These are phyloP conservation scores for Auriscalpium vulgare DNA, from an alignment of 768 basidiomycete genomes.

Conservation along the genomic window DNA sequence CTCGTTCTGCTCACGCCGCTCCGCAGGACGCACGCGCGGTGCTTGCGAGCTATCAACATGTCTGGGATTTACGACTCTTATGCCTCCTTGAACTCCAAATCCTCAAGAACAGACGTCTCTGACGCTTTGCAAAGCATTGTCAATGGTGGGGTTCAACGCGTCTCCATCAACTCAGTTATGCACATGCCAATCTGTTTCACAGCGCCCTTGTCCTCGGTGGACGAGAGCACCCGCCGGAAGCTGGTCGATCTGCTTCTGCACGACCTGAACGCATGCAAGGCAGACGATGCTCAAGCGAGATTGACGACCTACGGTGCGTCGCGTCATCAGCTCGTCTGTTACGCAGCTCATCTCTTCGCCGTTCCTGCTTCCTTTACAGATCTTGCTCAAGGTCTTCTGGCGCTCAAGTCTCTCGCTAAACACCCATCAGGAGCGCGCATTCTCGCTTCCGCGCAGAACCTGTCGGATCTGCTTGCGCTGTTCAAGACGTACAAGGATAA, in stretches of 20 bases:
- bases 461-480: conserved; percentile 47
- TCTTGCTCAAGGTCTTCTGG: conserved; percentile 54
- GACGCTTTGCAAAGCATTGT: conserved; percentile 43
- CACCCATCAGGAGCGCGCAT: conserved; percentile 59
- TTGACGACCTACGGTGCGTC: conserved; percentile 49
- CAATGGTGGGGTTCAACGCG: conserved; percentile 30
- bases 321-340: conserved; percentile 3
- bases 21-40: not conserved
- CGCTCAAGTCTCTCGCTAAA: conserved; percentile 70
- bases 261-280: conserved; percentile 34
- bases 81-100: conserved; percentile 22
- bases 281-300: conserved; percentile 26
- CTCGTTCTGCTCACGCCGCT: not conserved
- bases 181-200: not conserved
- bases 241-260: conserved; percentile 51
- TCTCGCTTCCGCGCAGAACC: conserved; percentile 45
- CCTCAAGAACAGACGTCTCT: conserved; percentile 29
- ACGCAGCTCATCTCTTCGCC: not conserved
- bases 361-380: conserved; percentile 35
- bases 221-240: conserved; percentile 39
- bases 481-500: conserved; percentile 49
- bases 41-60: conserved; percentile 26
- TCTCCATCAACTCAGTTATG: not conserved
- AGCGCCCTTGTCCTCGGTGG: conserved; percentile 44
- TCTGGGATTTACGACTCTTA: conserved; percentile 39